These are phyloP conservation scores for Vaccinium vitisidaea DNA, from an alignment of 148 eudicot species.

Conservation along the genomic window DNA sequence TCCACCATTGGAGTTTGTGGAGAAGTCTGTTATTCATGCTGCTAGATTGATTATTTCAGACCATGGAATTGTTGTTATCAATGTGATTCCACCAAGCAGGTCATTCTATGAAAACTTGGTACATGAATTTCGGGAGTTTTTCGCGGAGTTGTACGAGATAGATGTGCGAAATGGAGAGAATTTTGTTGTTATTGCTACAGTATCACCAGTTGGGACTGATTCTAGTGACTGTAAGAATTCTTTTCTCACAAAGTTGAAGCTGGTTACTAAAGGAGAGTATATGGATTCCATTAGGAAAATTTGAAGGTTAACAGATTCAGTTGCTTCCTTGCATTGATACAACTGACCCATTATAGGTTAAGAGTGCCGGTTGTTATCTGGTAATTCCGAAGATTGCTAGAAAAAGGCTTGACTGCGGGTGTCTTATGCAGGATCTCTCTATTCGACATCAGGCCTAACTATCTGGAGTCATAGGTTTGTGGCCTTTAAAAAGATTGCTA, in stretches of 20 bases:
- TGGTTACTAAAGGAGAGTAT: slow-evolving; percentile 33
- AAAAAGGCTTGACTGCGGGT: background rate
- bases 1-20: slow-evolving; percentile 63
- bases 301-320: slow-evolving; percentile 15
- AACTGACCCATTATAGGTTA: background rate
- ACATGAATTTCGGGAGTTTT: slow-evolving; percentile 33
- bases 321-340: background rate
- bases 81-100: slow-evolving; percentile 57
- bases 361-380: background rate
- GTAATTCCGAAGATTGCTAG: background rate
- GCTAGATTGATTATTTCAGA: slow-evolving; percentile 43
- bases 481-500: background rate
- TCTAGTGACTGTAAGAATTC: slow-evolving; percentile 20
- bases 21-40: slow-evolving; percentile 52
- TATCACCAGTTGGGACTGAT: slow-evolving; percentile 17
- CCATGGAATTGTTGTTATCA: slow-evolving; percentile 59
- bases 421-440: background rate
- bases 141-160: slow-evolving; percentile 59
- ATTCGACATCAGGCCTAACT: background rate
- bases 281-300: slow-evolving; percentile 53
- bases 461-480: background rate
- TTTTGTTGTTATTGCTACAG: slow-evolving; percentile 60
- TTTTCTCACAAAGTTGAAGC: slow-evolving; percentile 51
- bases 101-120: slow-evolving; percentile 47
- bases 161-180: slow-evolving; percentile 70